These are phyloP conservation scores for Coemansia sp. DNA, from an alignment of 192 early-diverging fungal species.

Conservation along the genomic window DNA sequence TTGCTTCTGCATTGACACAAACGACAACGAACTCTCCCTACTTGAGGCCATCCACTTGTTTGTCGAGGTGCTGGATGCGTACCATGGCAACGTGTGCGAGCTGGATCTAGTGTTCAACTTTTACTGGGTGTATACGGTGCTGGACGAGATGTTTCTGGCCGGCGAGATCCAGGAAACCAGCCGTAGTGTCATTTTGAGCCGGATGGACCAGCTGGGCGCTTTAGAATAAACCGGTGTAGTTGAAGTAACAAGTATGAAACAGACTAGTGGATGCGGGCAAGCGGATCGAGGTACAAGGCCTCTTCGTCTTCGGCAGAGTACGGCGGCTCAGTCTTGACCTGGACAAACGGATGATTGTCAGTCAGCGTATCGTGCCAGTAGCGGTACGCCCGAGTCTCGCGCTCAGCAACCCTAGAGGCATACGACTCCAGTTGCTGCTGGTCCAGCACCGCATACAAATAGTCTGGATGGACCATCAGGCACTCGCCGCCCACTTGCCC, in stretches of 20 bases:
- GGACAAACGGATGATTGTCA: constrained; percentile 76
- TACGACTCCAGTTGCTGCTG: constrained; percentile 68
- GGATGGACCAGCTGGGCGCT: constrained; percentile 73
- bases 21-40: constrained; percentile 95
- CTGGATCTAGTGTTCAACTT: constrained; percentile 98
- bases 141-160: constrained; percentile 97
- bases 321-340: constrained; percentile 81
- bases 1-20: constrained; percentile 97
- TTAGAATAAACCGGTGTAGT: constrained; percentile 54
- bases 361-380: constrained; percentile 87
- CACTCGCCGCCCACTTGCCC: constrained; percentile 92
- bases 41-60: constrained; percentile 98
- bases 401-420: constrained; percentile 54
- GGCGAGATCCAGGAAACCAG: constrained; percentile 98
- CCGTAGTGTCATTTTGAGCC: constrained; percentile 66
- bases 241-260: neutral
- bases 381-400: constrained; percentile 75
- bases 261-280: constrained; percentile 57
- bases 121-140: constrained; percentile 93
- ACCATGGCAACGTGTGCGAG: constrained; percentile 98
- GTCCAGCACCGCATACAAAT: constrained; percentile 70
- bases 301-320: constrained; percentile 75
- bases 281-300: constrained; percentile 80
- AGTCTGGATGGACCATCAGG: constrained; percentile 83
- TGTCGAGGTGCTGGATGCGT: constrained; percentile 97